phyloP scores from a whole-genome alignment of 768 basidiomycete species.

The Kwoniella bestiolae region DNA sequence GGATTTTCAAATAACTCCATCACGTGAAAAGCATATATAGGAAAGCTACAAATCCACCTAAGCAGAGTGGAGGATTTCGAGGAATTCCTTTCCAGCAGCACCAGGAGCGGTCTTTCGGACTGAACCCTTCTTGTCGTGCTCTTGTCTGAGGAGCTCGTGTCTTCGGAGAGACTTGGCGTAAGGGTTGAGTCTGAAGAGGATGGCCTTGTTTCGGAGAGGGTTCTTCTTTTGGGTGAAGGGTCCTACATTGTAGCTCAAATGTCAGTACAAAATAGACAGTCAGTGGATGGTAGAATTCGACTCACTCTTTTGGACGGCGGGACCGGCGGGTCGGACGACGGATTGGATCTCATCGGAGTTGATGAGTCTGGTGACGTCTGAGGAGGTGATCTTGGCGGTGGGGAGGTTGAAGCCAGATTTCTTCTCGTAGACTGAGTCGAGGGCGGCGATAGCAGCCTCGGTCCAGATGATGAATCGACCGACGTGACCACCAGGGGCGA shows the following conservation, averaged over 20 bases:
- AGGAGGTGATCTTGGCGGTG: constrained; percentile 93
- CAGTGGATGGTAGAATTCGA: constrained; percentile 1
- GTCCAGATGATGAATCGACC: constrained; percentile 99
- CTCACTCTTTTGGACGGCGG: constrained; percentile 77
- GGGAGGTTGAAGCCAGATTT: constrained; percentile 71
- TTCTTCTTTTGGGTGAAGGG: constrained; percentile 99
- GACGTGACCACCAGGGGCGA: constrained; percentile 98
- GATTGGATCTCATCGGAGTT: constrained; percentile 98
- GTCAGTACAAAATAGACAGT: neutral
- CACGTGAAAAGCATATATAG: constrained; percentile 13
- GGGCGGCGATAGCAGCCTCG: constrained; percentile 84
- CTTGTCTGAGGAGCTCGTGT: constrained; percentile 68
- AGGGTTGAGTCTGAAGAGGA: constrained; percentile 97
- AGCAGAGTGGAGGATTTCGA: constrained; percentile 80
- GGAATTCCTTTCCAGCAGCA: constrained; percentile 81
- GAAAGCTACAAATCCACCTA: constrained; percentile 59
- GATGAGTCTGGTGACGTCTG: constrained; percentile 95
- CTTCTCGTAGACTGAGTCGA: constrained; percentile 95
- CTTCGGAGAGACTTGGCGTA: constrained; percentile 93
- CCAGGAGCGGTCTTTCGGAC: constrained; percentile 67
- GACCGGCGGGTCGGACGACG: constrained; percentile 85
- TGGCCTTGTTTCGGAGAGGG: constrained; percentile 88
- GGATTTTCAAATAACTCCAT: constrained; percentile 17
- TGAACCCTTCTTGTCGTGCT: constrained; percentile 53
- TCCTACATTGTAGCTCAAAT: constrained; percentile 27